phyloP scores from a whole-genome alignment of 1,284 basidiomycete species.

The Agaricales sp. region DNA sequence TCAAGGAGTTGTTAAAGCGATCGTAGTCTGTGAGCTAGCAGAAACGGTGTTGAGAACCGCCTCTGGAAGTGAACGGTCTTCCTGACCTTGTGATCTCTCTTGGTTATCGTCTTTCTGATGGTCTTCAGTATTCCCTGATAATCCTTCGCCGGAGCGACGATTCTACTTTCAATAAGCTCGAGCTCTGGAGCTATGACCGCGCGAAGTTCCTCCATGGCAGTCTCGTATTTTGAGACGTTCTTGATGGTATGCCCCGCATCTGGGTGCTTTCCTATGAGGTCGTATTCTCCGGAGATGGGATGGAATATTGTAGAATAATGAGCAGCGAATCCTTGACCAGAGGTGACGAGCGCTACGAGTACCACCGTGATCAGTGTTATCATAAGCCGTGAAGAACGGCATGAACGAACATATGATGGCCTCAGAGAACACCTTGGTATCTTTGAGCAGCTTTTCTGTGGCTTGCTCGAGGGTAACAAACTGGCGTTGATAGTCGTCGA shows the following conservation, averaged over 20 bases:
- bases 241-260: conserved; percentile 71
- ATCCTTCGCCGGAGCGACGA: conserved; percentile 84
- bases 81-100: conserved; percentile 90
- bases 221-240: conserved; percentile 65
- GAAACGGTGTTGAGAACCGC: conserved; percentile 7
- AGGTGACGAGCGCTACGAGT: conserved; percentile 63
- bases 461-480: conserved; percentile 75
- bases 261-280: conserved; percentile 72
- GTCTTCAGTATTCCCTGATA: conserved; percentile 79
- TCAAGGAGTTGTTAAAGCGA: conserved; percentile 91
- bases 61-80: conserved; percentile 3
- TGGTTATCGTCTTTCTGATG: conserved; percentile 90
- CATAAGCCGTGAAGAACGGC: conserved; percentile 2
- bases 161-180: conserved; percentile 87
- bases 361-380: background rate
- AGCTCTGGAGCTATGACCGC: conserved; percentile 81
- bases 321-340: conserved; percentile 67
- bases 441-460: conserved; percentile 86
- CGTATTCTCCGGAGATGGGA: conserved; percentile 77
- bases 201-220: conserved; percentile 77
- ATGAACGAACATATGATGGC: conserved; percentile 56
- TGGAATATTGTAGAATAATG: conserved; percentile 76
- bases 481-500: conserved; percentile 73
- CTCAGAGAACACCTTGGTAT: conserved; percentile 83
- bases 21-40: conserved; percentile 85